Base-by-base conservation (phyloP, 2,329 filamentous ascomycete genomes). In the Nothopassalora personata region DNA sequence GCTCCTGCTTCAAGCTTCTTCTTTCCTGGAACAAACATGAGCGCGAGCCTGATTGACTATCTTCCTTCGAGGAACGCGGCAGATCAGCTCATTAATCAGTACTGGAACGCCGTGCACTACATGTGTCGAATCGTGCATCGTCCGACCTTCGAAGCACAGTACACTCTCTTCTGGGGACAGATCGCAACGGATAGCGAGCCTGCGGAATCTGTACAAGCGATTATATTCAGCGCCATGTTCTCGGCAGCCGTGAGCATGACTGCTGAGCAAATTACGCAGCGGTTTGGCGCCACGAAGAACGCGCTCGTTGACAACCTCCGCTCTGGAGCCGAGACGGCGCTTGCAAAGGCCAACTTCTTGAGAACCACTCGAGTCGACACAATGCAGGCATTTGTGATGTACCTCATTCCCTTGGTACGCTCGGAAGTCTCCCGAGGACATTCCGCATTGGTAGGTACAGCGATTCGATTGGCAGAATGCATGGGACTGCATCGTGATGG, bases 401-500 rank as follows among this genome's bases (percentile, higher is more conserved):
- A 90, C 64, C 77, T 91, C 82, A 85, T 90, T 58, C 86, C 88
- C 0, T 79, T 91, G 13, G 90, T 88, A 65, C 80, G 88, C 56
- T 82, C 82, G 19, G 87, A 91, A 72, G 80, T 91, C 3, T 91
- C 88, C 7, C 79, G 88, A 62, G 84, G 86, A 4, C 88, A 91
- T 72, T 89, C 87, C 4, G 86, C 88, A 4, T 78, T 91, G 1
- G 82, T 89, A 4, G 88, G 87, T 2, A 85, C 87, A 13, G 87
- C 86, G 4, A 86, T 91, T 46, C 81, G 88, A 15, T 82, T 91
- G 70, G 88, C 87, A 6, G 86, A 91, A 74, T 90, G 87, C 67
- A 90, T 91, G 86, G 87, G 87, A 1, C 75, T 91, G 18, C 86
- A 91, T 69, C 81, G 86, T 8, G 88, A 91, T 64, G 86, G 86